Evolutionary conservation across 257 asterid genomes (phyloP).

Genomic region (Avicennia marina): DNA sequence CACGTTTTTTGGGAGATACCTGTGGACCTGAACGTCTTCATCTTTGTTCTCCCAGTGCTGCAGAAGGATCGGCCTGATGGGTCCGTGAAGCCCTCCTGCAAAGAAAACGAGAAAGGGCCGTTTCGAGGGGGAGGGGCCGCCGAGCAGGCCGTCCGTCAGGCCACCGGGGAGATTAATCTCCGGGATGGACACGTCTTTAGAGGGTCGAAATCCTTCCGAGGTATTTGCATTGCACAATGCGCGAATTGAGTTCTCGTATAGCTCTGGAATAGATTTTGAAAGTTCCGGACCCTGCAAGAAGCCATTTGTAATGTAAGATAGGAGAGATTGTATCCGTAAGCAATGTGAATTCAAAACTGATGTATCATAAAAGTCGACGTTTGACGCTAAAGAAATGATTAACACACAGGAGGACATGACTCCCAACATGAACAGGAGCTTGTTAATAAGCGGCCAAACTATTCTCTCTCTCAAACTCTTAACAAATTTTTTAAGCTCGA

Average conservation of each 20-base stretch:
- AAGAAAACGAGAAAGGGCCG: constrained; percentile 56
- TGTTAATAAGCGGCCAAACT: too few relatives aligned
- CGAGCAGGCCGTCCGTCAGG: constrained; percentile 48
- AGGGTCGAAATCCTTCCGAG: constrained; percentile 64
- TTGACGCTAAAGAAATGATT: too few relatives aligned
- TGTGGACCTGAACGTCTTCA: constrained; percentile 52
- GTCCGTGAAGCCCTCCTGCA: constrained; percentile 89
- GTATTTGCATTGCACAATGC: constrained; percentile 82
- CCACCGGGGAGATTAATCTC: constrained; percentile 73
- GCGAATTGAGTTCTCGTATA: constrained; percentile 66
- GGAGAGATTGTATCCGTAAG: background rate
- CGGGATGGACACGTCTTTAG: constrained; percentile 73
- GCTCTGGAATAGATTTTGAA: constrained; percentile 52
- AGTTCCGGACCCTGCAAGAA: constrained; percentile 66
- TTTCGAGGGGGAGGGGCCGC: constrained; percentile 67
- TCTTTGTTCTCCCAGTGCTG: constrained; percentile 84
- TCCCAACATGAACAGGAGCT: too few relatives aligned
- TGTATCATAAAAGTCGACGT: too few relatives aligned
- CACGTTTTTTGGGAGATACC: constrained; percentile 55
- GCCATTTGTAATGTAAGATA: too few relatives aligned
- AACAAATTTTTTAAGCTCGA: too few relatives aligned
- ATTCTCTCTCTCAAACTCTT: too few relatives aligned
- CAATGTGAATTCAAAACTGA: background rate
- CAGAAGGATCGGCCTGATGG: constrained; percentile 66
- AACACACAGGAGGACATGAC: too few relatives aligned